Conservation (phyloP, 768 basidiomycete species). For the Pleurotus giganteus region DNA sequence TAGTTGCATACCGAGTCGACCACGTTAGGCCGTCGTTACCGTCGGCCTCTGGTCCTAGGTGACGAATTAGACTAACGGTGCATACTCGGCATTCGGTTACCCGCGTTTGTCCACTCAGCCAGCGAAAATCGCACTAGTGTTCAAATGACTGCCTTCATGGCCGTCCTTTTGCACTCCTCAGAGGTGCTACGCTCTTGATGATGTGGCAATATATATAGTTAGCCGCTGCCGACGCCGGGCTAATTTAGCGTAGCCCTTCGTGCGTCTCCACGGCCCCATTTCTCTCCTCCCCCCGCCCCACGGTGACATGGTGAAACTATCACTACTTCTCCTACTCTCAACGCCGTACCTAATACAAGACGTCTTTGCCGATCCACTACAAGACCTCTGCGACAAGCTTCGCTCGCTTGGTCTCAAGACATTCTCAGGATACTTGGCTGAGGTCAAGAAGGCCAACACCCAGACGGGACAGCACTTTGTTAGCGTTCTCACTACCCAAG, state of each 20-base stretch:
- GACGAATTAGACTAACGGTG: neutral
- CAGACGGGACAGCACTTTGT: slow-evolving; percentile 42
- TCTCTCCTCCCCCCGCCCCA: neutral
- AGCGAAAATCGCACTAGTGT: no score
- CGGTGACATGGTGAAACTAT: slow-evolving; percentile 6
- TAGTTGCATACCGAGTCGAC: neutral
- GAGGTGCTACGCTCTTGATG: neutral
- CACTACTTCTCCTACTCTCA: slow-evolving; percentile 7
- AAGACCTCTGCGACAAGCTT: slow-evolving; percentile 36
- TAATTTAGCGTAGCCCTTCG: neutral
- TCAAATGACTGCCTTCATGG: no score
- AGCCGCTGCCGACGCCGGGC: neutral
- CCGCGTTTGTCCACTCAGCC: neutral
- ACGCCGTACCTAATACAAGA: slow-evolving; percentile 24
- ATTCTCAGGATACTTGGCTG: slow-evolving; percentile 35
- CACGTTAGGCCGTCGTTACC: neutral
- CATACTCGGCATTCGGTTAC: neutral
- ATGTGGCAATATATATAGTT: slow-evolving; percentile 5
- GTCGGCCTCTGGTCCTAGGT: neutral
- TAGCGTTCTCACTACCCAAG: slow-evolving; percentile 36
- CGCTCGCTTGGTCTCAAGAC: slow-evolving; percentile 36
- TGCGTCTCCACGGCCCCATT: neutral
- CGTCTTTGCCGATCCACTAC: slow-evolving; percentile 22
- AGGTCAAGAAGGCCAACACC: slow-evolving; percentile 38
- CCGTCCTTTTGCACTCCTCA: no score